Conservation (phyloP, 257 asterid genomes). For the Solanum megistacrolobum region DNA sequence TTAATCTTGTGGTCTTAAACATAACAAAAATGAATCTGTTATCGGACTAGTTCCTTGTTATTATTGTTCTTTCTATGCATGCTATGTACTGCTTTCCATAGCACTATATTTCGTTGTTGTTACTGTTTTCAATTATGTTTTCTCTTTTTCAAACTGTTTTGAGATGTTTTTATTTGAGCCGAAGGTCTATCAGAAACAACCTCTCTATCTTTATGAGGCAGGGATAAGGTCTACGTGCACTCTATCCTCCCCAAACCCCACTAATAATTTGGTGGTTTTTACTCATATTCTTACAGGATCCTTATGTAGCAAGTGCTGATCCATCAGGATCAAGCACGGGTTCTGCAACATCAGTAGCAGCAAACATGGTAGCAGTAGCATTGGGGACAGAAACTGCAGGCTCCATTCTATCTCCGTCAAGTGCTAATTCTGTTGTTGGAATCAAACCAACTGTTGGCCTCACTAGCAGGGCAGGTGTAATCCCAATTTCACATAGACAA, state of each 20-base stretch:
- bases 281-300: conserved; percentile 34
- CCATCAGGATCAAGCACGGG: conserved; percentile 70
- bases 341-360: conserved; percentile 61
- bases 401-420: conserved; percentile 54
- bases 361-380: conserved; percentile 50
- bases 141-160: no score
- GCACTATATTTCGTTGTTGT: no score
- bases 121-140: no score
- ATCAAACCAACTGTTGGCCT: conserved; percentile 69
- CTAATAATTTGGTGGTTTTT: not conserved
- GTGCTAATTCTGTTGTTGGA: conserved; percentile 53
- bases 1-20: no score
- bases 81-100: no score
- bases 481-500: conserved; percentile 57
- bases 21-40: no score
- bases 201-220: not conserved
- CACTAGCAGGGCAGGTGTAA: conserved; percentile 56
- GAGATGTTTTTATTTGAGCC: no score
- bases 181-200: no score
- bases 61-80: no score
- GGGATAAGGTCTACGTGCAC: no score
- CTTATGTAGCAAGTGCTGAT: conserved; percentile 29
- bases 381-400: conserved; percentile 60
- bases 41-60: no score
- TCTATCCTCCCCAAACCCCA: no score